A percentile compares a stretch with the other conserved stretches of the same genome.
phyloP scores from a whole-genome alignment of 305 asterid species.

The Plantago rigida region DNA sequence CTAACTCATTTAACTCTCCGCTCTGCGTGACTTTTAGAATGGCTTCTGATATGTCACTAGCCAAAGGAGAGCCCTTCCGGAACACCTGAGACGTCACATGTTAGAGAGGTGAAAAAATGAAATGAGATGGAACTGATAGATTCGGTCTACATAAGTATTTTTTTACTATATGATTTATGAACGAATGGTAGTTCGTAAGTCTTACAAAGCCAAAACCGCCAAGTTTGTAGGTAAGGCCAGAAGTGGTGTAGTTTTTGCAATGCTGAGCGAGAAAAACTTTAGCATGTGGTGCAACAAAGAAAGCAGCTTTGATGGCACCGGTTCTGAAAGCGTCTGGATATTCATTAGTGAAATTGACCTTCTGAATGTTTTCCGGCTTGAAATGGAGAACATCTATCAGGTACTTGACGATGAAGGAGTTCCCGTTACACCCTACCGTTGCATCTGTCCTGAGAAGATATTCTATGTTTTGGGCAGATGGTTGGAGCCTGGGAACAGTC shows the following conservation, averaged over 20 bases:
- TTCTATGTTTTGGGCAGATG: constrained; percentile 35
- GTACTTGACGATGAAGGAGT: constrained; percentile 41
- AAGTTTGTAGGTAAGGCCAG: constrained; percentile 40
- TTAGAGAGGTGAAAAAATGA: background rate
- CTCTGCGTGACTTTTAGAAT: constrained; percentile 46
- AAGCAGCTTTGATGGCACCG: constrained; percentile 56
- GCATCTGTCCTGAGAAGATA: constrained; percentile 38
- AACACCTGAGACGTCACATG: constrained; percentile 33
- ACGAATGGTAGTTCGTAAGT: background rate
- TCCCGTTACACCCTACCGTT: constrained; percentile 48
- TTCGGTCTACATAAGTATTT: too few relatives aligned
- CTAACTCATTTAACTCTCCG: constrained; percentile 37
- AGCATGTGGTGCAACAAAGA: constrained; percentile 58
- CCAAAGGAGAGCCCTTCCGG: constrained; percentile 47
- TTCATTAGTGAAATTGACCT: constrained; percentile 35
- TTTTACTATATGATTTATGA: too few relatives aligned
- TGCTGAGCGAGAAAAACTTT: constrained; percentile 50
- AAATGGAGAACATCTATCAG: constrained; percentile 34
- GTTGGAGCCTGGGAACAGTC: constrained; percentile 53
- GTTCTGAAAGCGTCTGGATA: constrained; percentile 38
- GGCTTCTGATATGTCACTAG: constrained; percentile 47
- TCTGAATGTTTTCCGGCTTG: constrained; percentile 31
- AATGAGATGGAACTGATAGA: background rate
- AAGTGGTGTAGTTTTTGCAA: constrained; percentile 40
- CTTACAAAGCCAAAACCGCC: constrained; percentile 79